Evolutionary conservation across 192 early-diverging fungal species (phyloP).

Genomic region (Backusella psychrophila): DNA sequence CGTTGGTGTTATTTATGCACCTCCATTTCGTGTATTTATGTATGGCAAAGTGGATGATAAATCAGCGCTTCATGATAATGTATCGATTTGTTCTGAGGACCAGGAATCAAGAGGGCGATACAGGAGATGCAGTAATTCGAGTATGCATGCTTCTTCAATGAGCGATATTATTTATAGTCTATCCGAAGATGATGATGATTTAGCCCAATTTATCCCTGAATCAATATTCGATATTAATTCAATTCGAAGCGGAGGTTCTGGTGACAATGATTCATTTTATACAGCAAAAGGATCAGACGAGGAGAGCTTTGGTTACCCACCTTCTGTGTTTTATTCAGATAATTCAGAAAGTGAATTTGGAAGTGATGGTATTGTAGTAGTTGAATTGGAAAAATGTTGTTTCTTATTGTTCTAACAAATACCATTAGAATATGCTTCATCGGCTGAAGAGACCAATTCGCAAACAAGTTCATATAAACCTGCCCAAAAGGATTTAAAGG

Average conservation of each 20-base stretch:
- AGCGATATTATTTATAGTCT: neutral
- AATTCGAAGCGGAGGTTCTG: neutral
- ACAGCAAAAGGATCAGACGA: constrained; percentile 15
- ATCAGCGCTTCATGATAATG: neutral
- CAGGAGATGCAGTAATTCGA: neutral
- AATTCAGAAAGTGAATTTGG: constrained; percentile 21
- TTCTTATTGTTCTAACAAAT: neutral
- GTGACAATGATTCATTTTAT: constrained; percentile 24
- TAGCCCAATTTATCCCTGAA: neutral
- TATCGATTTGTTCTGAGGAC: neutral
- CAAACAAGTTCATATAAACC: neutral
- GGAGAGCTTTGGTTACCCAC: constrained; percentile 9
- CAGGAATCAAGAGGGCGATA: neutral
- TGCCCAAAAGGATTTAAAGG: constrained; percentile 1
- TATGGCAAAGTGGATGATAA: constrained; percentile 25
- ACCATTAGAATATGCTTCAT: neutral
- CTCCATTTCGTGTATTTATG: constrained; percentile 43
- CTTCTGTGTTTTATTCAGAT: constrained; percentile 9
- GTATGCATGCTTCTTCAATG: neutral
- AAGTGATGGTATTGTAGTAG: constrained; percentile 5
- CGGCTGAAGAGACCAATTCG: neutral
- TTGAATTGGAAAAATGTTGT: neutral
- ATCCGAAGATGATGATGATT: neutral
- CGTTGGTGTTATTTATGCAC: constrained; percentile 51
- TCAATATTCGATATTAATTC: neutral